These are phyloP conservation scores for Aspergillus hortae DNA, from an alignment of 2,329 filamentous ascomycete species.

Conservation along the genomic window DNA sequence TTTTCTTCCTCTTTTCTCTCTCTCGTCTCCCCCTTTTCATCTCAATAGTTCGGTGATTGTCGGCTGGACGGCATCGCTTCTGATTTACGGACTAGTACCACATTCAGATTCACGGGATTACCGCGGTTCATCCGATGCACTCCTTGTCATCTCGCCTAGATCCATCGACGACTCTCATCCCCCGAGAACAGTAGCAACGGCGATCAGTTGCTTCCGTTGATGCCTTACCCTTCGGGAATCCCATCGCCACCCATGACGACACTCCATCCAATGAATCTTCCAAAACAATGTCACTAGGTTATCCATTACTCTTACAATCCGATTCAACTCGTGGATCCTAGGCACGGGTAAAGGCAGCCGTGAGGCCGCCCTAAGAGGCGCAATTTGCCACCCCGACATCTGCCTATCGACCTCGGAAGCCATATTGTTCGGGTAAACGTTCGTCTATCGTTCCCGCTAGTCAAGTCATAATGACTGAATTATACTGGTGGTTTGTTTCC, in stretches of 20 bases:
- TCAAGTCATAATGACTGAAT: background rate
- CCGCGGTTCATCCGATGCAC: background rate
- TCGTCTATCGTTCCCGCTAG: background rate
- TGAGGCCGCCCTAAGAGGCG: background rate
- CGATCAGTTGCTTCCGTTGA: too few species aligned
- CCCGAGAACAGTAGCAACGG: too few species aligned
- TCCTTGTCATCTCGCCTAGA: too few species aligned
- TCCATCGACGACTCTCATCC: too few species aligned
- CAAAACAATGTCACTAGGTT: background rate
- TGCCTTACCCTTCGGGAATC: too few species aligned
- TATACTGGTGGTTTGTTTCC: too few species aligned
- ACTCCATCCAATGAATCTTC: background rate
- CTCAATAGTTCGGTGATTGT: background rate
- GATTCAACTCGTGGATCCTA: background rate
- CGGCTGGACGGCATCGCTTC: background rate
- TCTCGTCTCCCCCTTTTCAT: background rate
- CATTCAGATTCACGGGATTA: background rate
- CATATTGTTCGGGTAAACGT: background rate
- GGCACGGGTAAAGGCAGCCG: background rate
- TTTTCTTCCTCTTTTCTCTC: too few species aligned
- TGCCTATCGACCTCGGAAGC: background rate
- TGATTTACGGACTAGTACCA: background rate
- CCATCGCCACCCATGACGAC: background rate
- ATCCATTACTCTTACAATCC: background rate
- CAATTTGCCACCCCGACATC: slow-evolving; percentile 2